phyloP scores from a whole-genome alignment of 495 filamentous ascomycete species.

The Parmelia sp. region DNA sequence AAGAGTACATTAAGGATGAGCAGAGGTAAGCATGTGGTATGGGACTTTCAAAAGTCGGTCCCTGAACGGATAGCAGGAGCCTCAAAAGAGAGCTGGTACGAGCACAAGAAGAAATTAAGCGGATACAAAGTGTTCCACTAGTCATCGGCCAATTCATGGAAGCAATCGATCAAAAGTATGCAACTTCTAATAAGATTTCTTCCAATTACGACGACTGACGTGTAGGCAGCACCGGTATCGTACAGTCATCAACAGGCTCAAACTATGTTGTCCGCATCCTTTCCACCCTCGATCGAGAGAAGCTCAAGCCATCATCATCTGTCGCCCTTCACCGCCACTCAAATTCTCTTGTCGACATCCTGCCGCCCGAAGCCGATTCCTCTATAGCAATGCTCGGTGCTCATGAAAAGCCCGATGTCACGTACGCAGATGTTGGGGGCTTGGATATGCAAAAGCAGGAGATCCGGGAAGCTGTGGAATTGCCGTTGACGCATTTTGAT shows the following conservation, averaged over 20 bases:
- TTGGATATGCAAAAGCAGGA: slow-evolving; percentile 99
- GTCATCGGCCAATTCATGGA: slow-evolving; percentile 99
- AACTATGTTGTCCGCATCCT: slow-evolving; percentile 99
- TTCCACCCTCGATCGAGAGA: slow-evolving; percentile 95
- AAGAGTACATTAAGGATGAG: slow-evolving; percentile 99
- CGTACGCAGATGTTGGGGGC: slow-evolving; percentile 95
- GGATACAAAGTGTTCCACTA: slow-evolving; percentile 94
- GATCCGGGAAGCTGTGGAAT: slow-evolving; percentile 93
- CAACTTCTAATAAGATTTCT: slow-evolving; percentile 2
- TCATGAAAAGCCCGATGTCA: slow-evolving; percentile 97
- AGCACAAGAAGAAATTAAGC: slow-evolving; percentile 98
- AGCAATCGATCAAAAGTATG: slow-evolving; percentile 97
- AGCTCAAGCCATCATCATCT: slow-evolving; percentile 93
- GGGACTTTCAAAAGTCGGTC: neutral
- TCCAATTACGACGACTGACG: slow-evolving; percentile 27
- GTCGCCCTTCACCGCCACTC: slow-evolving; percentile 97
- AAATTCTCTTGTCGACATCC: slow-evolving; percentile 95
- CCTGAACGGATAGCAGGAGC: slow-evolving; percentile 51
- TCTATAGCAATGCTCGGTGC: slow-evolving; percentile 96
- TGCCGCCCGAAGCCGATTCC: slow-evolving; percentile 94
- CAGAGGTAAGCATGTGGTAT: slow-evolving; percentile 57
- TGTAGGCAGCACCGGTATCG: slow-evolving; percentile 77
- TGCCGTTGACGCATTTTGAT: slow-evolving; percentile 94
- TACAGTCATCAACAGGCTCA: slow-evolving; percentile 94
- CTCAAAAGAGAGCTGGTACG: slow-evolving; percentile 94